Percentiles rank a stretch among this genome's conserved stretches.
phyloP scores from a whole-genome alignment of 202 grass and related monocot genomes.

The Hordeum pubiflorum region DNA sequence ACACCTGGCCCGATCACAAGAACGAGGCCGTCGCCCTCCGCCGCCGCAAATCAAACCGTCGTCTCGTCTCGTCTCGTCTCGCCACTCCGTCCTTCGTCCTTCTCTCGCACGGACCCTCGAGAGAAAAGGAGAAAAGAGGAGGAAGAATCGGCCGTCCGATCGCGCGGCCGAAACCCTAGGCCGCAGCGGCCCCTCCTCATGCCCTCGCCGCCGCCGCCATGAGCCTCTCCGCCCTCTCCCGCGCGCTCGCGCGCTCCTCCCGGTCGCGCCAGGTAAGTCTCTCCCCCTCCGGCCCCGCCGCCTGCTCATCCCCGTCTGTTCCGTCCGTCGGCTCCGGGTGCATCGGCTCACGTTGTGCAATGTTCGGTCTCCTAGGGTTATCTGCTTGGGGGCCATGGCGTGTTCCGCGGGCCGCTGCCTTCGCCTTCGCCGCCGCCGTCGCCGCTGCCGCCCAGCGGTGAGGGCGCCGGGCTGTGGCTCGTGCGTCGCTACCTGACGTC shows the following conservation, averaged over 20 bases:
- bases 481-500: constrained; percentile 51
- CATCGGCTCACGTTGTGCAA: not conserved
- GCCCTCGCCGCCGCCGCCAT: constrained; percentile 33
- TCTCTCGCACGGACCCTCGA: not conserved
- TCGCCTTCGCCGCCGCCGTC: not conserved
- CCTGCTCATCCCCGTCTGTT: not conserved
- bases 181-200: not conserved
- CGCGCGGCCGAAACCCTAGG: constrained; percentile 24
- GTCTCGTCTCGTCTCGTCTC: not conserved
- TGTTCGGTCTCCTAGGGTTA: constrained; percentile 28
- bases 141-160: not conserved
- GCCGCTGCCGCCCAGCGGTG: constrained; percentile 13
- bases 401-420: constrained; percentile 18
- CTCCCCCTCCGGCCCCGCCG: not conserved
- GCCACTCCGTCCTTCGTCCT: too few species aligned
- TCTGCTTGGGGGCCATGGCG: constrained; percentile 33
- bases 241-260: constrained; percentile 59
- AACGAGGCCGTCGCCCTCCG: not conserved
- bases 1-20: not conserved
- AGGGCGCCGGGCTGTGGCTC: constrained; percentile 31
- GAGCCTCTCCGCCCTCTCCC: constrained; percentile 56
- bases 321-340: not conserved
- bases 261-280: constrained; percentile 40
- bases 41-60: not conserved
- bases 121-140: not conserved